phyloP scores from a whole-genome alignment of 345 rosid species.

The Geranium rotundifolium region DNA sequence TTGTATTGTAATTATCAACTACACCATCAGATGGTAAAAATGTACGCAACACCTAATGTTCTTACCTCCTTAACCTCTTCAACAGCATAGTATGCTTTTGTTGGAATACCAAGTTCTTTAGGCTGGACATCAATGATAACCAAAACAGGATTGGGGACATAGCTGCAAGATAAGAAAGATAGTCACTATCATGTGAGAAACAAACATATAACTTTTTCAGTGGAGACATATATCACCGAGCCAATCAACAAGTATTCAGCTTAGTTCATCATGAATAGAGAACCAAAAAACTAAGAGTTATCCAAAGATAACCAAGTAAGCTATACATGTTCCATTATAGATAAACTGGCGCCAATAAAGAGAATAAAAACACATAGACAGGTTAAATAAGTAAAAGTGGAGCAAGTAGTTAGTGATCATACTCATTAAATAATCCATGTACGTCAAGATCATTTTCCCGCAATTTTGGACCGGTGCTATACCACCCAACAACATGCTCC shows the following conservation, averaged over 20 bases:
- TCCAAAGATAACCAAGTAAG: not conserved
- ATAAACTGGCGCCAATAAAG: not conserved
- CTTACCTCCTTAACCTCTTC: constrained; percentile 84
- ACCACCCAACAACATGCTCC: constrained; percentile 98
- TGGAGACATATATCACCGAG: not conserved
- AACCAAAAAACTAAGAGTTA: not conserved
- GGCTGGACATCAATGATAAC: constrained; percentile 96
- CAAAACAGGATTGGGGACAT: constrained; percentile 72
- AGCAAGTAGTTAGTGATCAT: constrained; percentile 11
- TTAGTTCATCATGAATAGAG: not conserved
- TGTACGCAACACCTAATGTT: not conserved
- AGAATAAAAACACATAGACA: not conserved
- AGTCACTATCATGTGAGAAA: not conserved
- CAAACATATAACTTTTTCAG: not conserved
- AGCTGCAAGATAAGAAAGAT: constrained; percentile 26
- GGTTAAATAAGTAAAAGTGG: not conserved
- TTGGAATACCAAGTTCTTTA: constrained; percentile 79
- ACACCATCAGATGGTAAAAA: not conserved
- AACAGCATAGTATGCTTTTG: constrained; percentile 76
- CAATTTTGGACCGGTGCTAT: constrained; percentile 86
- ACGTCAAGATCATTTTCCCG: constrained; percentile 81
- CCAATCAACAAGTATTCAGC: too few species aligned
- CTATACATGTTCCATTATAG: not conserved
- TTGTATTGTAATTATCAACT: not conserved
- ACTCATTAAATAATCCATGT: constrained; percentile 65